These are phyloP conservation scores for Colletotrichum salicis DNA, from an alignment of 2,329 filamentous ascomycete species.

Conservation along the genomic window DNA sequence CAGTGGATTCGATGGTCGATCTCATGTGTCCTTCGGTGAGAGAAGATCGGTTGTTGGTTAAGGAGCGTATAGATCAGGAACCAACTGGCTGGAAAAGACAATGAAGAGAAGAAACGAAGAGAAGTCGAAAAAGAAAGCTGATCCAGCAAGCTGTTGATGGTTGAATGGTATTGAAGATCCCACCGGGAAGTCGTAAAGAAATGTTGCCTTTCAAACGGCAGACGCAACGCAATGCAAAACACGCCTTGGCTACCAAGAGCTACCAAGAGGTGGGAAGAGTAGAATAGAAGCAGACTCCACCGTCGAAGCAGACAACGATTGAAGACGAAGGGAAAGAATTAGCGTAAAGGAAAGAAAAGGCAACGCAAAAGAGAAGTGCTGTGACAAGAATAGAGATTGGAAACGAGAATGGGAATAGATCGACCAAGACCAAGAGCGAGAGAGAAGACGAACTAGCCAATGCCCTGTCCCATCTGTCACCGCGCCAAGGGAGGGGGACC, in stretches of 20 bases:
- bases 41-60: neutral
- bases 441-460: slow-evolving; percentile 23
- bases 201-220: slow-evolving; percentile 22
- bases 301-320: slow-evolving; percentile 29
- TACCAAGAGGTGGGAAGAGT: neutral
- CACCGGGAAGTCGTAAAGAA: slow-evolving; percentile 13
- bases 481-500: slow-evolving; percentile 18
- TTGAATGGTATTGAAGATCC: slow-evolving; percentile 20
- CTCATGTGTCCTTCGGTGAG: neutral
- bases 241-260: slow-evolving; percentile 14
- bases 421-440: neutral
- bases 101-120: neutral
- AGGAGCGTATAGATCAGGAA: neutral
- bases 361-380: slow-evolving; percentile 7
- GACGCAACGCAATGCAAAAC: slow-evolving; percentile 28
- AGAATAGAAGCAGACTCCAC: slow-evolving; percentile 28
- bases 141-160: slow-evolving; percentile 6
- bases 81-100: neutral
- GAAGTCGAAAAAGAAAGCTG: neutral
- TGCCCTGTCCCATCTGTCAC: slow-evolving; percentile 25
- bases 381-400: slow-evolving; percentile 21
- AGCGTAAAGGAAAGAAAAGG: slow-evolving; percentile 4
- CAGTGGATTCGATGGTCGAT: neutral
- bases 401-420: slow-evolving; percentile 20
- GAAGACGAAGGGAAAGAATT: slow-evolving; percentile 17